phyloP scores from a whole-genome alignment of 257 asterid genomes.

The Gentiana straminea region DNA sequence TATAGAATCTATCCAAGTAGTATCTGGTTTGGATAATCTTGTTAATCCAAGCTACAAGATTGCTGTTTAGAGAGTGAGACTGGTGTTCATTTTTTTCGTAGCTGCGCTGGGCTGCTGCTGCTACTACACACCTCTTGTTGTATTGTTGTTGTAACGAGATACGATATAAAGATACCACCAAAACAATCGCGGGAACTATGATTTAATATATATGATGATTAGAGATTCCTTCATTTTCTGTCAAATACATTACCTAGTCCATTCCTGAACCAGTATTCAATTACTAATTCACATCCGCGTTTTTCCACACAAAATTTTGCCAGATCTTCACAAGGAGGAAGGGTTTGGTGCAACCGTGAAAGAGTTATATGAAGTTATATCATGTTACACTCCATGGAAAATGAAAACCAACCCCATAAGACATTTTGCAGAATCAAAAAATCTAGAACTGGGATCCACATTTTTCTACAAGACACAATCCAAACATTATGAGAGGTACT shows the following conservation, averaged over 20 bases:
- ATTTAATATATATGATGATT: not conserved
- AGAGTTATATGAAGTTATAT: too few relatives aligned
- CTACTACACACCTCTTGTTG: conserved; percentile 1
- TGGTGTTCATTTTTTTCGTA: not conserved
- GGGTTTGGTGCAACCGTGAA: too few relatives aligned
- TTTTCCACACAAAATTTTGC: too few relatives aligned
- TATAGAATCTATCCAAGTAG: conserved; percentile 81
- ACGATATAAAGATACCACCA: not conserved
- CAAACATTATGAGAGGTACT: too few relatives aligned
- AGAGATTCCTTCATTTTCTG: too few relatives aligned
- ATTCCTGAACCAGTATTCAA: too few relatives aligned
- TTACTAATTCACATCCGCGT: too few relatives aligned
- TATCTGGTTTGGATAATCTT: conserved; percentile 83
- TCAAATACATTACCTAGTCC: too few relatives aligned
- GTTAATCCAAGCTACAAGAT: conserved; percentile 96
- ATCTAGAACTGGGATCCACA: too few relatives aligned
- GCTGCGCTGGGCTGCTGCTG: not conserved
- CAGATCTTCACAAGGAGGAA: too few relatives aligned
- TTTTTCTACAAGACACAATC: too few relatives aligned
- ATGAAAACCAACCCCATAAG: not conserved
- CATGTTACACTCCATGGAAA: too few relatives aligned
- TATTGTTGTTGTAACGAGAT: conserved; percentile 1
- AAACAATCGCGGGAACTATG: not conserved
- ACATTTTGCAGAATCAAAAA: not conserved
- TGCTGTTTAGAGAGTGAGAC: conserved; percentile 42